phyloP scores from a whole-genome alignment of 2,329 filamentous ascomycete genomes.

The Monosporascus sp. region DNA sequence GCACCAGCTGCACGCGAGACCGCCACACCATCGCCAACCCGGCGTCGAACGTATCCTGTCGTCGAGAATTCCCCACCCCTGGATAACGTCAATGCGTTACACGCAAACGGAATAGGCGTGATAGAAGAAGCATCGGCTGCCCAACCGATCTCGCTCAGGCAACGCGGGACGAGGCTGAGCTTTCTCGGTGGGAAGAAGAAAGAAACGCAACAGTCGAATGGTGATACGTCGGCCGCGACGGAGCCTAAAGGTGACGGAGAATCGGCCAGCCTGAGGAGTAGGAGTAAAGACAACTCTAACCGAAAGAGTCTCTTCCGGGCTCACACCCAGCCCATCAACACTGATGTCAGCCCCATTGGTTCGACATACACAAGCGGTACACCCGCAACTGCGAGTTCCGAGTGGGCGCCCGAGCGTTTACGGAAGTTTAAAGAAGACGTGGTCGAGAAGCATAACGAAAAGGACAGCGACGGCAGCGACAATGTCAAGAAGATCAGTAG shows the following conservation, averaged over 20 bases:
- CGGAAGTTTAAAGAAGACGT: conserved; percentile 26
- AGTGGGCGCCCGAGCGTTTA: conserved; percentile 16
- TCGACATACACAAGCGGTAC: conserved; percentile 15
- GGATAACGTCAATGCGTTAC: conserved; percentile 11
- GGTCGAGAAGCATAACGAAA: conserved; percentile 21
- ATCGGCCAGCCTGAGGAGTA: conserved; percentile 26
- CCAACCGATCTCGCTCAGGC: conserved; percentile 46
- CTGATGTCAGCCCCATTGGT: conserved; percentile 13
- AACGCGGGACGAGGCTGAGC: conserved; percentile 49
- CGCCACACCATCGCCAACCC: conserved; percentile 37
- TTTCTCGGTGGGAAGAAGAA: conserved; percentile 52
- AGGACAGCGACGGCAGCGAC: conserved; percentile 27
- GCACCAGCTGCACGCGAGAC: conserved; percentile 37
- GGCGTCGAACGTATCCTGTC: conserved; percentile 28
- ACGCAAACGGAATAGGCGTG: conserved; percentile 23
- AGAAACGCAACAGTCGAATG: conserved; percentile 24
- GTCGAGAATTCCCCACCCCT: conserved; percentile 17
- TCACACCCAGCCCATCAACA: conserved; percentile 30
- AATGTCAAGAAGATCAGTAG: conserved; percentile 48
- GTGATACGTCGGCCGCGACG: conserved; percentile 19
- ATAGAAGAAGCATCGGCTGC: conserved; percentile 46
- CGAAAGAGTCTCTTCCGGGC: conserved; percentile 42
- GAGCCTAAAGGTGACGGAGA: conserved; percentile 26
- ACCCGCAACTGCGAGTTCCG: conserved; percentile 10
- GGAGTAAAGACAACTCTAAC: conserved; percentile 29